These are phyloP conservation scores for Rosa persica DNA, from an alignment of 306 rosid species.

Conservation along the genomic window DNA sequence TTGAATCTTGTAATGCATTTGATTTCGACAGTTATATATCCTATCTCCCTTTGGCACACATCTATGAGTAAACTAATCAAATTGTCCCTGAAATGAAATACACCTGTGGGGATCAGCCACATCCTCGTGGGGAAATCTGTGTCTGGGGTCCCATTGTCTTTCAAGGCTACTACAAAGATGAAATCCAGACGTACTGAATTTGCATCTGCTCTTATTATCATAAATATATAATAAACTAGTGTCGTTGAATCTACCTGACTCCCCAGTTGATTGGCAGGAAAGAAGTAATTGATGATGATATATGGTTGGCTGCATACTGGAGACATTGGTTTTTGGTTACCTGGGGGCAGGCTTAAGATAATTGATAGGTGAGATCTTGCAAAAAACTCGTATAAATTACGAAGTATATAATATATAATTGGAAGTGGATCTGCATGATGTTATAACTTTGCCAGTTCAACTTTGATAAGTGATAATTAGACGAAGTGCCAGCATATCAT, in stretches of 20 bases:
- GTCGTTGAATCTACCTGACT: slow-evolving; percentile 7
- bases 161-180: slow-evolving; percentile 76
- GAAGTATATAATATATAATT: too few relatives aligned
- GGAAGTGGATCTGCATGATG: too few relatives aligned
- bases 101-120: slow-evolving; percentile 75
- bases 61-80: slow-evolving; percentile 90
- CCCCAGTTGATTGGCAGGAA: slow-evolving; percentile 49
- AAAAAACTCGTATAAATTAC: too few relatives aligned
- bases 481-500: too few relatives aligned
- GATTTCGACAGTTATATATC: slow-evolving; percentile 69
- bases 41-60: slow-evolving; percentile 96
- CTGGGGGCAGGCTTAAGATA: slow-evolving; percentile 84
- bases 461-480: too few relatives aligned
- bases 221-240: slow-evolving; percentile 7
- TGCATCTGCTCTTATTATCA: background rate
- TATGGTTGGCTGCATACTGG: too few relatives aligned
- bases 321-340: slow-evolving; percentile 51
- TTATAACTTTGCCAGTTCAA: too few relatives aligned
- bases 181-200: slow-evolving; percentile 63
- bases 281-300: too few relatives aligned
- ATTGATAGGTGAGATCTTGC: slow-evolving; percentile 65
- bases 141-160: slow-evolving; percentile 84
- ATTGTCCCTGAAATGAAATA: slow-evolving; percentile 87
- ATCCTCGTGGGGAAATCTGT: slow-evolving; percentile 96
- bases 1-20: slow-evolving; percentile 11